Percentiles rank a stretch among this genome's conserved stretches.
Evolutionary conservation across 176 grass and related monocot genomes (phyloP).

Genomic region (Oryza australiensis): DNA sequence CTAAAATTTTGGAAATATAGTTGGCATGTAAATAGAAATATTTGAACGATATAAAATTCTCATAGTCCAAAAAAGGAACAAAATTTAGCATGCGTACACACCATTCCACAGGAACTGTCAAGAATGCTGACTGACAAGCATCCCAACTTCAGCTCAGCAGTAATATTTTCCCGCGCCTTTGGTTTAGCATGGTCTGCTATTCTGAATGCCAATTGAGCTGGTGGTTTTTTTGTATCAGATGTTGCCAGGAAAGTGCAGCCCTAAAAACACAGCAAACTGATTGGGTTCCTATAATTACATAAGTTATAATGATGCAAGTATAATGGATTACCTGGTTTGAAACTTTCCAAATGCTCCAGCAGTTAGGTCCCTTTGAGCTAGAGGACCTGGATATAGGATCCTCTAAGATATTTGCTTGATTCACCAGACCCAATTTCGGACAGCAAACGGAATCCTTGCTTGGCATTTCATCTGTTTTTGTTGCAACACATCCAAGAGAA

Average conservation of each 20-base stretch:
- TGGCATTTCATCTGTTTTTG: constrained; percentile 81
- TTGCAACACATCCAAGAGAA: constrained; percentile 89
- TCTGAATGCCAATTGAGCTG: constrained; percentile 71
- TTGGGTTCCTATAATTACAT: constrained; percentile 7
- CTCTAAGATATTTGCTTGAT: constrained; percentile 72
- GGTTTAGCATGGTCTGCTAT: constrained; percentile 85
- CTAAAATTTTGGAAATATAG: constrained; percentile 47
- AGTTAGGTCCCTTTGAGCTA: constrained; percentile 70
- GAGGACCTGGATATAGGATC: constrained; percentile 86
- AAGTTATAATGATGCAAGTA: constrained; percentile 6
- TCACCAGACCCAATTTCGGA: constrained; percentile 76
- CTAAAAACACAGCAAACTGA: constrained; percentile 46
- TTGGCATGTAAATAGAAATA: constrained; percentile 3
- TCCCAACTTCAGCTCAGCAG: constrained; percentile 81
- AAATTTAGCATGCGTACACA: constrained; percentile 45
- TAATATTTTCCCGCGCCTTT: constrained; percentile 82
- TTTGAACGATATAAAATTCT: constrained; percentile 14
- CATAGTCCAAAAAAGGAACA: constrained; percentile 9
- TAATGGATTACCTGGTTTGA: constrained; percentile 73
- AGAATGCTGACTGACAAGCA: constrained; percentile 84
- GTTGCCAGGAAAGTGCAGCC: constrained; percentile 88
- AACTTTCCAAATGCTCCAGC: constrained; percentile 99
- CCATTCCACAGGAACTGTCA: constrained; percentile 84
- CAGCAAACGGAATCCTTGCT: constrained; percentile 82
- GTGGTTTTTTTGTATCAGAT: constrained; percentile 91